Conservation (phyloP, 257 asterid species). For the Dorcoceras hygrometricum region DNA sequence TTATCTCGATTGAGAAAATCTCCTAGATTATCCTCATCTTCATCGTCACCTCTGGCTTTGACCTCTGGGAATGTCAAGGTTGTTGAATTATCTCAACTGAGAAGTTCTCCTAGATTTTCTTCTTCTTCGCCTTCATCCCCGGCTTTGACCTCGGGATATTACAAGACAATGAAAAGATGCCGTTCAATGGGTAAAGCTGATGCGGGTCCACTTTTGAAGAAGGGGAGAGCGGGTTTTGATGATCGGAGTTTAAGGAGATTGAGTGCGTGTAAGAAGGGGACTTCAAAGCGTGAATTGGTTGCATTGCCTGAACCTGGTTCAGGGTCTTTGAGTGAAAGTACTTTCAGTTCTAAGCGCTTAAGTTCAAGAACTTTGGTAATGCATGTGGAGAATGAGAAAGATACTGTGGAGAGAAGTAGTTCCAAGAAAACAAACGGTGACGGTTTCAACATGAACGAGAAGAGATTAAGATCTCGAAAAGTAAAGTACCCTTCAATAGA, state of each 20-base stretch:
- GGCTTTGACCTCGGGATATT: constrained; percentile 23
- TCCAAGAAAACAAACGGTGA: constrained; percentile 8
- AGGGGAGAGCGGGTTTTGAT: constrained; percentile 18
- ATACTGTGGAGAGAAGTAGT: constrained; percentile 8
- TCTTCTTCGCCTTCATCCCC: constrained; percentile 20
- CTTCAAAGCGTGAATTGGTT: constrained; percentile 18
- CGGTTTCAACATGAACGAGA: constrained; percentile 6
- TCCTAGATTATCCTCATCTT: constrained; percentile 15
- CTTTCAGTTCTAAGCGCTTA: constrained; percentile 32
- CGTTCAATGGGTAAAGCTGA: constrained; percentile 21
- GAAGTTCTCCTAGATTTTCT: constrained; percentile 25
- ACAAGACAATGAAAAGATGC: constrained; percentile 29
- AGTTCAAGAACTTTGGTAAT: constrained; percentile 34
- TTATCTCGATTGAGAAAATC: constrained; percentile 25
- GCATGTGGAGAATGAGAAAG: constrained; percentile 27
- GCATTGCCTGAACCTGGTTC: constrained; percentile 33
- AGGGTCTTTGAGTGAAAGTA: constrained; percentile 9
- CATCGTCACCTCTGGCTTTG: constrained; percentile 25
- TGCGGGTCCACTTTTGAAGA: constrained; percentile 25
- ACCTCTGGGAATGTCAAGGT: constrained; percentile 11
- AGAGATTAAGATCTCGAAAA: constrained; percentile 25
- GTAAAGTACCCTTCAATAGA: constrained; percentile 7
- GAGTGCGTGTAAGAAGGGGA: constrained; percentile 25
- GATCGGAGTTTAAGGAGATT: constrained; percentile 24
- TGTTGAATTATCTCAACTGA: constrained; percentile 24